Conservation (phyloP, 2,329 filamentous ascomycete genomes). For the Ophiostoma tasmaniense region DNA sequence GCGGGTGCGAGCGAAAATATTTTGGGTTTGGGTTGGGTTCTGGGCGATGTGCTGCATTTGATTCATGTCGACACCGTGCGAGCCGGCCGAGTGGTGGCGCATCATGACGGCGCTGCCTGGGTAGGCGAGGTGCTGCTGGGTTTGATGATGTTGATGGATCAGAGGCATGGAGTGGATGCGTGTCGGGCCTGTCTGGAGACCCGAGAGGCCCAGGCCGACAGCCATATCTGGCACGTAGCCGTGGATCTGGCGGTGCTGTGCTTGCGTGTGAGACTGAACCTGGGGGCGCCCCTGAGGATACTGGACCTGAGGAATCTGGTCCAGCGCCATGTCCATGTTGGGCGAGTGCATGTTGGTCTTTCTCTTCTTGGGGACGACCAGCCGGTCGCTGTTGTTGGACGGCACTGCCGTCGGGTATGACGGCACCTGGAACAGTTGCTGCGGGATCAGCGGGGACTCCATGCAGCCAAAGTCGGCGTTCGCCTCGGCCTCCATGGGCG, state of each 20-base stretch:
- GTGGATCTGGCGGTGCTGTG: neutral
- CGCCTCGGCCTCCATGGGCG: slow-evolving; percentile 18
- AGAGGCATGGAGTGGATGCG: slow-evolving; percentile 3
- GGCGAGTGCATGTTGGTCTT: neutral
- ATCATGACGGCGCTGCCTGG: neutral
- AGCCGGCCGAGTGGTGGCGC: slow-evolving; percentile 7
- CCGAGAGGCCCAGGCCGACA: neutral
- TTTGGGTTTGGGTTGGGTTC: neutral
- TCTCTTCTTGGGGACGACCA: neutral
- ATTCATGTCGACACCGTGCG: neutral
- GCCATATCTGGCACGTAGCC: neutral
- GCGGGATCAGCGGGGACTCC: neutral
- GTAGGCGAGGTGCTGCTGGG: neutral
- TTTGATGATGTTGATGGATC: neutral
- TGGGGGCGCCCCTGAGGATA: neutral
- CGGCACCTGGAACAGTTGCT: neutral
- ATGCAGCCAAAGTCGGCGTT: neutral
- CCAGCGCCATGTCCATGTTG: neutral
- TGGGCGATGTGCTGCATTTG: neutral
- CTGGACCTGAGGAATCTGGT: neutral
- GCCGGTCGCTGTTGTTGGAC: neutral
- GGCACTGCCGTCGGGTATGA: neutral
- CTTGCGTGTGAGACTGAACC: neutral
- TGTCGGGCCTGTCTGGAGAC: neutral
- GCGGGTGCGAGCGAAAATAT: neutral